These are phyloP conservation scores for Alternaria panax DNA, from an alignment of 2,329 filamentous ascomycete species.

Conservation along the genomic window DNA sequence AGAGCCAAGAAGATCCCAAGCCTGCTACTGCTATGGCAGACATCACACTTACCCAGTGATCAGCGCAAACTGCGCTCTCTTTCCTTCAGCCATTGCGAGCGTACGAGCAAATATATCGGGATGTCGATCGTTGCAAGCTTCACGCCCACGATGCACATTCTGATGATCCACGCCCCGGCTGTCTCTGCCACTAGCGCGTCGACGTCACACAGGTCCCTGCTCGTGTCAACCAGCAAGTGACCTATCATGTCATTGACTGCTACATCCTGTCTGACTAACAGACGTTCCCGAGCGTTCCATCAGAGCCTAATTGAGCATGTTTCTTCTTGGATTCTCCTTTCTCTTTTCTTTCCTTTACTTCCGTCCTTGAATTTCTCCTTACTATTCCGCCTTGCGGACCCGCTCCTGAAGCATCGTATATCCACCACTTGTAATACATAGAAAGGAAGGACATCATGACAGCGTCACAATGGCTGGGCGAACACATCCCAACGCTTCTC, in stretches of 20 bases:
- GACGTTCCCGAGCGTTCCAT: neutral
- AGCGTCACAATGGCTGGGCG: slow-evolving; percentile 23
- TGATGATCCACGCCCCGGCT: neutral
- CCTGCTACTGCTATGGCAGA: neutral
- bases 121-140: neutral
- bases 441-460: slow-evolving; percentile 15
- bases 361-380: neutral
- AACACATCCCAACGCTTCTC: slow-evolving; percentile 35
- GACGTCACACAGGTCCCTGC: slow-evolving; percentile 4
- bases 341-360: neutral
- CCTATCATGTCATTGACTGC: neutral
- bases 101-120: neutral
- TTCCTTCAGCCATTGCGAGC: slow-evolving; percentile 21
- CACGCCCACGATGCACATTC: neutral
- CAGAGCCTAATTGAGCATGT: neutral
- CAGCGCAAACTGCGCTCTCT: slow-evolving; percentile 40
- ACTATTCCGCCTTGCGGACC: neutral
- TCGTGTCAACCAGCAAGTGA: neutral
- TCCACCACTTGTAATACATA: neutral
- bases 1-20: neutral
- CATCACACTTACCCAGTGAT: slow-evolving; percentile 46
- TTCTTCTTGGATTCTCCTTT: neutral
- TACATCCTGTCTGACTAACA: neutral
- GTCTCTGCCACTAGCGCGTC: slow-evolving; percentile 6
- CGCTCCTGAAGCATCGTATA: neutral